A percentile compares a stretch with the other conserved stretches of the same genome.
Evolutionary conservation across 805 yeast genomes (phyloP).

Genomic region (Candida arabinofermentans): DNA sequence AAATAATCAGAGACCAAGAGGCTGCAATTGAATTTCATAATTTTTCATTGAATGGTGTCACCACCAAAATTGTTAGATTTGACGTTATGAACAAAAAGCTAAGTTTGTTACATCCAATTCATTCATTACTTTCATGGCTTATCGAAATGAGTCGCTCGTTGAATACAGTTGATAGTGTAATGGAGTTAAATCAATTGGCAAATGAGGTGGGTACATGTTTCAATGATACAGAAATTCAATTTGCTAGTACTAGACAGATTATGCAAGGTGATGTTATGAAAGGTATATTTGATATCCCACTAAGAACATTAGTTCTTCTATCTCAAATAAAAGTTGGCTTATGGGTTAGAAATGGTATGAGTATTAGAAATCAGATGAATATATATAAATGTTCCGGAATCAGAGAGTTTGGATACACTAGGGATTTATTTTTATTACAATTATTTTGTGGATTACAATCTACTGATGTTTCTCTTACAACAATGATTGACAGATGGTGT

Average conservation of each 20-base stretch:
- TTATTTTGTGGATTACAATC: slow-evolving; percentile 46
- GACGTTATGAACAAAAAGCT: slow-evolving; percentile 46
- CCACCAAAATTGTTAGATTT: slow-evolving; percentile 32
- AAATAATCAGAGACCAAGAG: slow-evolving; percentile 23
- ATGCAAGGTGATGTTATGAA: slow-evolving; percentile 19
- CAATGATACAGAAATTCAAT: slow-evolving; percentile 1
- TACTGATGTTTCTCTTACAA: slow-evolving; percentile 52
- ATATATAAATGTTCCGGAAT: slow-evolving; percentile 75
- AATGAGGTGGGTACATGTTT: slow-evolving; percentile 7
- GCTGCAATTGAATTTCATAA: slow-evolving; percentile 17
- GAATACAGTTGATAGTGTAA: slow-evolving; percentile 8
- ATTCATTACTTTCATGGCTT: slow-evolving; percentile 67
- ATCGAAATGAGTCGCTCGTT: slow-evolving; percentile 45
- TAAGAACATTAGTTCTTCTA: slow-evolving; percentile 69
- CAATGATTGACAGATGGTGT: slow-evolving; percentile 69
- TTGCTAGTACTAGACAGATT: background rate
- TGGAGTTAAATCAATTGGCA: slow-evolving; percentile 8
- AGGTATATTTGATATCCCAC: slow-evolving; percentile 63
- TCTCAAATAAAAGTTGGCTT: slow-evolving; percentile 85
- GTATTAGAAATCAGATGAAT: slow-evolving; percentile 72
- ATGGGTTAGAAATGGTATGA: slow-evolving; percentile 93
- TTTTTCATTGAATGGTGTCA: slow-evolving; percentile 19
- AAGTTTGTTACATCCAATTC: slow-evolving; percentile 78
- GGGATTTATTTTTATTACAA: slow-evolving; percentile 76
- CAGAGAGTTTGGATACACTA: slow-evolving; percentile 75